These are phyloP conservation scores for Fusarium sp. DNA, from an alignment of 2,329 filamentous ascomycete genomes.

Conservation along the genomic window DNA sequence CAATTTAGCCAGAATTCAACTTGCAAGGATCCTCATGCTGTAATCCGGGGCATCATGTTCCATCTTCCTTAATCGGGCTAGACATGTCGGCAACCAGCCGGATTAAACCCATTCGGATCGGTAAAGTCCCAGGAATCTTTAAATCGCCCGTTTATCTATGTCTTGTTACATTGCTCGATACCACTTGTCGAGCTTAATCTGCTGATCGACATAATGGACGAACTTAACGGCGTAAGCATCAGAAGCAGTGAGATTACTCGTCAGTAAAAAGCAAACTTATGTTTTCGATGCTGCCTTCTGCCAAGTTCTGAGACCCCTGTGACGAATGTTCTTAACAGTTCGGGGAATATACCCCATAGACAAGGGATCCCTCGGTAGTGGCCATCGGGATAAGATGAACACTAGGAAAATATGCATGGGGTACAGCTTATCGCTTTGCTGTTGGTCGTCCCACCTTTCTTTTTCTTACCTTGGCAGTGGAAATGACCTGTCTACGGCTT, in stretches of 20 bases:
- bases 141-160: neutral
- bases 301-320: neutral
- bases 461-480: neutral
- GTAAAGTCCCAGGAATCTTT: neutral
- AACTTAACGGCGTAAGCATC: neutral
- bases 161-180: neutral
- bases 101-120: neutral
- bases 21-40: neutral
- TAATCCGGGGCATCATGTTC: constrained; percentile 6
- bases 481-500: neutral
- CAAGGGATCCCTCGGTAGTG: neutral
- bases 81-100: neutral
- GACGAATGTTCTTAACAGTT: neutral
- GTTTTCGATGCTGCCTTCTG: neutral
- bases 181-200: neutral
- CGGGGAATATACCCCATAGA: neutral
- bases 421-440: neutral
- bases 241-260: neutral
- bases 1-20: neutral
- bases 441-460: neutral
- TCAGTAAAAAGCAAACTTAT: neutral
- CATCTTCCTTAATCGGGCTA: neutral
- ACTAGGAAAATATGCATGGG: neutral
- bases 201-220: neutral
- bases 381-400: neutral